Evolutionary conservation across 2,329 filamentous ascomycete genomes (phyloP), one percentile per base, ranked within the genome.

Genomic region (Calycina herbarum): DNA sequence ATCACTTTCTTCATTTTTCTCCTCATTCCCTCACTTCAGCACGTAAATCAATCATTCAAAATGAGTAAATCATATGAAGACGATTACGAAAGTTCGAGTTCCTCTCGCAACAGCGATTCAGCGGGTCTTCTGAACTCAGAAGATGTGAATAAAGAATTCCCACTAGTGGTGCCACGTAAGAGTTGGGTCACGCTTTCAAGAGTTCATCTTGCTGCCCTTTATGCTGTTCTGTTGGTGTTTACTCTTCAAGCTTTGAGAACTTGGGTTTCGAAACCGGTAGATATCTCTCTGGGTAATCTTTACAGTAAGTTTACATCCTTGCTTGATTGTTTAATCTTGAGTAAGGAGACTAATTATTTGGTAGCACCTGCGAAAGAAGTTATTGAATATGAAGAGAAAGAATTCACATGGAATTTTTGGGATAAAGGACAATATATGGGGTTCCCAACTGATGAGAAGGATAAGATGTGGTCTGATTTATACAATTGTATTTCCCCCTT

Each of bases 381-480:
- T 11, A 38, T 58, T 24, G 5, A 10, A 33, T 58, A 58, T 27
- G 29, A 58, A 3, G 56, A 58, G 17, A 33, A 20, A 58, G 29
- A 33, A 6, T 58, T 58, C 56, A 58, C 56, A 8, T 58, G 56
- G 56, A 58, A 58, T 11, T 58, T 58, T 29, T 58, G 29, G 56
- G 56, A 58, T 38, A 58, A 48, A 48, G 56, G 56, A 35, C 1
- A 35, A 35, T 58, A 58, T 8, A 58, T 33, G 56, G 56, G 56
- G 1, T 58, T 35, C 6, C 56, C 56, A 24, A 58, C 56, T 0
- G 56, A 58, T n/a, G 56, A 35, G 31, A 58, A 35, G 3, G 56
- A 58, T 24, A 33, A 58, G 6, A 35, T 31, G 20, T 58, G 56
- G 56, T 58, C 56, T 3, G 56, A 58, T 33, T 13, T 58, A 58